phyloP scores from a whole-genome alignment of 495 filamentous ascomycete species.

The Aspergillus mulundensis region DNA sequence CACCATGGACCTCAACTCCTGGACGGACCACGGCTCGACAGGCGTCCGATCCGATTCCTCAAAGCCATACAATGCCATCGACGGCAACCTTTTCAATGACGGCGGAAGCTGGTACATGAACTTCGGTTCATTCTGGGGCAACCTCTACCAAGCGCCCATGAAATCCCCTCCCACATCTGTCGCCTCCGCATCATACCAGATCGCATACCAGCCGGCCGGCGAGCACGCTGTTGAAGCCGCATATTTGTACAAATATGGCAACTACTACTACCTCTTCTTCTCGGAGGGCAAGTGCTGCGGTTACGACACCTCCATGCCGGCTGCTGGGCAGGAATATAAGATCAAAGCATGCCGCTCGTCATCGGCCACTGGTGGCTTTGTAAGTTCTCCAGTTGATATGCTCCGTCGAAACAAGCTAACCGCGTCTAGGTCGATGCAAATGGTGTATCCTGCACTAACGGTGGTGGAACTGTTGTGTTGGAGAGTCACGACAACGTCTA shows the following conservation, averaged over 20 bases:
- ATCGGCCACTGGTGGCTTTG: constrained; percentile 52
- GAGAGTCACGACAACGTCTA: constrained; percentile 62
- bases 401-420: background rate
- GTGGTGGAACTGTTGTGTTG: constrained; percentile 64
- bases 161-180: constrained; percentile 39
- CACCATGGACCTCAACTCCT: constrained; percentile 57
- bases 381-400: constrained; percentile 23
- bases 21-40: constrained; percentile 50
- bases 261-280: constrained; percentile 69
- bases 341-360: constrained; percentile 63
- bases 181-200: constrained; percentile 33
- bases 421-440: constrained; percentile 46
- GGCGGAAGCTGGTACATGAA: constrained; percentile 52
- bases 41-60: constrained; percentile 48
- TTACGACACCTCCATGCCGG: constrained; percentile 48
- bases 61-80: constrained; percentile 67
- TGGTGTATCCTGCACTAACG: constrained; percentile 52
- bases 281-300: constrained; percentile 65
- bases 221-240: constrained; percentile 56
- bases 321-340: constrained; percentile 62
- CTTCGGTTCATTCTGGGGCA: constrained; percentile 71
- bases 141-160: constrained; percentile 63
- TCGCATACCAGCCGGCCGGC: constrained; percentile 54
- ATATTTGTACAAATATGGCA: constrained; percentile 53
- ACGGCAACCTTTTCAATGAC: constrained; percentile 55